Percentiles rank a stretch among this genome's conserved stretches.
Evolutionary conservation across 176 grass and related monocot species (phyloP).

Genomic region (Oropetium thomaeum): DNA sequence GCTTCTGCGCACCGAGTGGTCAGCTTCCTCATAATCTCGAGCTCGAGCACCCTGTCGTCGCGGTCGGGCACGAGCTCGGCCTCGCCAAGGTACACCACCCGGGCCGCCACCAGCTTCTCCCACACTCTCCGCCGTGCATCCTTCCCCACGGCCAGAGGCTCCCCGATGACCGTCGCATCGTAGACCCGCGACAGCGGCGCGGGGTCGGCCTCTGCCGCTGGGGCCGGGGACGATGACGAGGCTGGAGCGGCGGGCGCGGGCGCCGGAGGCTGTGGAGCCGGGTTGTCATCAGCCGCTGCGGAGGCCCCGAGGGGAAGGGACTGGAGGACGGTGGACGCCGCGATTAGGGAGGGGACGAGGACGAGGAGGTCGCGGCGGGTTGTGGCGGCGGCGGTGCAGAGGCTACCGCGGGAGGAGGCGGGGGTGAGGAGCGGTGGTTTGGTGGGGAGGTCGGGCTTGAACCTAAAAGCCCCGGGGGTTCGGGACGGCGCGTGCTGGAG

Average conservation of each 20-base stretch:
- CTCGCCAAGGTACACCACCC: slow-evolving; percentile 91
- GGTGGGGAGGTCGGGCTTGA: slow-evolving; percentile 26
- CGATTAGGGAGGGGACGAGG: slow-evolving; percentile 61
- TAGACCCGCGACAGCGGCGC: slow-evolving; percentile 76
- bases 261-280: neutral
- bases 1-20: slow-evolving; percentile 47
- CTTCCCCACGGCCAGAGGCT: slow-evolving; percentile 91
- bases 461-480: slow-evolving; percentile 17
- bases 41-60: slow-evolving; percentile 71
- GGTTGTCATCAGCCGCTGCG: slow-evolving; percentile 39
- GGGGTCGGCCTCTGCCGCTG: slow-evolving; percentile 32
- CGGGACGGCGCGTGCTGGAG: slow-evolving; percentile 32
- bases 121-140: slow-evolving; percentile 69
- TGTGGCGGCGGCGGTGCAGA: slow-evolving; percentile 25
- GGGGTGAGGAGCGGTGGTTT: slow-evolving; percentile 15
- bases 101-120: slow-evolving; percentile 95
- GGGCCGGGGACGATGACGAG: neutral
- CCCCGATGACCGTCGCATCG: slow-evolving; percentile 89
- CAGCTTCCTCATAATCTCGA: slow-evolving; percentile 82
- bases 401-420: slow-evolving; percentile 17
- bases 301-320: slow-evolving; percentile 42
- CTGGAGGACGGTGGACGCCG: slow-evolving; percentile 46
- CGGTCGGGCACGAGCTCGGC: slow-evolving; percentile 89
- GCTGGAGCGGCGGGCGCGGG: slow-evolving; percentile 6
- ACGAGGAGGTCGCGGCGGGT: slow-evolving; percentile 61